Evolutionary conservation across 768 basidiomycete species (phyloP), one percentile per base, ranked within the genome.

Genomic region (Macrolepiota dolichaula): DNA sequence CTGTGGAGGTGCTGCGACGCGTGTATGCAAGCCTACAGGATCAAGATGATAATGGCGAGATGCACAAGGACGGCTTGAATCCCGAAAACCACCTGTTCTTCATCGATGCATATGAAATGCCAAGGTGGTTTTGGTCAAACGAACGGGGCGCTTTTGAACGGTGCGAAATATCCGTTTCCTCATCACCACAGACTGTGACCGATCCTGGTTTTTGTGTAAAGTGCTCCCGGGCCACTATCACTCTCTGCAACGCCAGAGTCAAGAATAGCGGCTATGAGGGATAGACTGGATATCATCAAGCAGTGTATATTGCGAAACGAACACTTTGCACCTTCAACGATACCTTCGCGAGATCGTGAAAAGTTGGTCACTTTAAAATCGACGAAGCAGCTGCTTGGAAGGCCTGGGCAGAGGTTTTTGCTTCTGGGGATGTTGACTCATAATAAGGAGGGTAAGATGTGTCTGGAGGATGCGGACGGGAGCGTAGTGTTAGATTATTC

Each of bases 51-150:
- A 72, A 76, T 29, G 72, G 78, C 7, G 74, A 73, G 38, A 69
- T 75, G 38, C 84, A 86, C 64, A 83, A 83, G 42, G 88, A 91
- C 47, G 71, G 82, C 7, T 78, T 94, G 25, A 92, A 95, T 65
- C 87, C 91, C 5, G 88, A 93, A 35, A 86, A 81, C 44, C 91
- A 97, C 70, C 74, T 98, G 29, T 85, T 86, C 67, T 78, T 98
- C 64, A 78, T 98, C 32, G 86, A 96, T 71, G 89, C 96, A 10
- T 96, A 94, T 67, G 94, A 96, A 55, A 98, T 98, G 95, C 97
- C 97, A 0, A 76, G 87, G 12, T 95, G 95, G 88, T 83, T 89
- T 67, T 99, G 93, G 87, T 94, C 95, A 15, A 76, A 81, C 32
- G 92, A 96, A 68, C 78, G 91, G 61, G 89, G 89, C 50, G 88